These are phyloP conservation scores for Prunus salicina DNA, from an alignment of 306 rosid species.

Conservation along the genomic window DNA sequence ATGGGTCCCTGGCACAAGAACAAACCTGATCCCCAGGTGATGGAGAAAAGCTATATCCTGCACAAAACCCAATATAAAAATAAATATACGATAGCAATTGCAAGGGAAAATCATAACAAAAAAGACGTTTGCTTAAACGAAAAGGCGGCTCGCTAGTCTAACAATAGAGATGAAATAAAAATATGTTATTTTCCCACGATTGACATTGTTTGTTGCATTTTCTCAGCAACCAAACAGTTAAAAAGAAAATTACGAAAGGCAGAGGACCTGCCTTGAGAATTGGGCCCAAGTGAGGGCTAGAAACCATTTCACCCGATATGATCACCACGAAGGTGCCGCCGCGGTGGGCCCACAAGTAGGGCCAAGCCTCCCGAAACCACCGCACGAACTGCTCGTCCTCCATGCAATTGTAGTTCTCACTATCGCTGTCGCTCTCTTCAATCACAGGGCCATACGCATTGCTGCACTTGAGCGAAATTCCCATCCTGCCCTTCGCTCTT, in stretches of 20 bases:
- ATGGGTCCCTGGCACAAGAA: conserved; percentile 90
- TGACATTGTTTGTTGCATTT: not conserved
- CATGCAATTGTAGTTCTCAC: conserved; percentile 40
- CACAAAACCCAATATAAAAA: conserved; percentile 12
- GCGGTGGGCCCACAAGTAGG: conserved; percentile 82
- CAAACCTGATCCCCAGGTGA: conserved; percentile 87
- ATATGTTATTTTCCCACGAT: not conserved
- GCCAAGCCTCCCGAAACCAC: conserved; percentile 95
- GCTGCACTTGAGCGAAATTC: conserved; percentile 12
- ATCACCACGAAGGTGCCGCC: conserved; percentile 78
- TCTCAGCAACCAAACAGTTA: conserved; percentile 12
- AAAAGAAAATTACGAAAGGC: not conserved
- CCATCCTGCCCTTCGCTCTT: conserved; percentile 9
- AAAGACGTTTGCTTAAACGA: not conserved
- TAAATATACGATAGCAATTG: not conserved
- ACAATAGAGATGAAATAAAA: not conserved
- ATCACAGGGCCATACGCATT: conserved; percentile 13
- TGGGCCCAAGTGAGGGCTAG: conserved; percentile 60
- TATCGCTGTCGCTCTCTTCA: conserved; percentile 32
- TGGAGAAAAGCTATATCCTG: conserved; percentile 99
- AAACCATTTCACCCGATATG: conserved; percentile 81
- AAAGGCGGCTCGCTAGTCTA: not conserved
- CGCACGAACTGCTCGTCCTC: conserved; percentile 86
- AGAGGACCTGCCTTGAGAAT: conserved; percentile 70
- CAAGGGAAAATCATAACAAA: not conserved